Percentiles rank a stretch among this genome's conserved stretches.
Conservation (phyloP, 1,139 yeast genomes). For the Suhomyces yuchorum region DNA sequence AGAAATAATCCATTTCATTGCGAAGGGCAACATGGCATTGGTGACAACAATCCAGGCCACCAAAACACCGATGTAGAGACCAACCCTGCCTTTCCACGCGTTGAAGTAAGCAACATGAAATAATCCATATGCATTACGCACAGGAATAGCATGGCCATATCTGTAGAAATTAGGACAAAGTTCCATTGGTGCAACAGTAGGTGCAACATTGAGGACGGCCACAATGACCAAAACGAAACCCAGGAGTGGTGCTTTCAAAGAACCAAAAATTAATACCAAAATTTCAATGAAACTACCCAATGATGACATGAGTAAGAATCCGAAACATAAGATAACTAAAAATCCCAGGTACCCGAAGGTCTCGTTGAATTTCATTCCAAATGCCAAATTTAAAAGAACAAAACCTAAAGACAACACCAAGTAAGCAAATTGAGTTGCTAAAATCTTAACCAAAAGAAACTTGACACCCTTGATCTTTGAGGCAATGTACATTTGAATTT, state of each 20-base stretch:
- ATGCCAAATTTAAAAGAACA: slow-evolving; percentile 47
- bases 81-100: slow-evolving; percentile 48
- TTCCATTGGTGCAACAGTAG: slow-evolving; percentile 50
- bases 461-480: slow-evolving; percentile 35
- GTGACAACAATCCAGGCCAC: slow-evolving; percentile 49
- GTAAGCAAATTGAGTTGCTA: slow-evolving; percentile 46
- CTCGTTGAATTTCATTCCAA: slow-evolving; percentile 33
- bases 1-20: slow-evolving; percentile 29
- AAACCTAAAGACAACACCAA: slow-evolving; percentile 44
- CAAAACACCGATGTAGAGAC: slow-evolving; percentile 49
- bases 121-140: slow-evolving; percentile 48
- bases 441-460: slow-evolving; percentile 43
- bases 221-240: slow-evolving; percentile 51
- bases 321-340: slow-evolving; percentile 49
- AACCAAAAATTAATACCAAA: slow-evolving; percentile 38
- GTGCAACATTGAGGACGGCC: slow-evolving; percentile 49
- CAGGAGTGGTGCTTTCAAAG: slow-evolving; percentile 40
- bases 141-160: slow-evolving; percentile 57
- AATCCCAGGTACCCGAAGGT: slow-evolving; percentile 52
- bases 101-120: slow-evolving; percentile 48
- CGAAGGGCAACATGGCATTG: slow-evolving; percentile 43
- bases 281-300: slow-evolving; percentile 55
- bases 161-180: slow-evolving; percentile 48
- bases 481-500: slow-evolving; percentile 32
- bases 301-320: slow-evolving; percentile 49